Conservation (phyloP, 805 yeast genomes). For the Ogataea methanolica region DNA sequence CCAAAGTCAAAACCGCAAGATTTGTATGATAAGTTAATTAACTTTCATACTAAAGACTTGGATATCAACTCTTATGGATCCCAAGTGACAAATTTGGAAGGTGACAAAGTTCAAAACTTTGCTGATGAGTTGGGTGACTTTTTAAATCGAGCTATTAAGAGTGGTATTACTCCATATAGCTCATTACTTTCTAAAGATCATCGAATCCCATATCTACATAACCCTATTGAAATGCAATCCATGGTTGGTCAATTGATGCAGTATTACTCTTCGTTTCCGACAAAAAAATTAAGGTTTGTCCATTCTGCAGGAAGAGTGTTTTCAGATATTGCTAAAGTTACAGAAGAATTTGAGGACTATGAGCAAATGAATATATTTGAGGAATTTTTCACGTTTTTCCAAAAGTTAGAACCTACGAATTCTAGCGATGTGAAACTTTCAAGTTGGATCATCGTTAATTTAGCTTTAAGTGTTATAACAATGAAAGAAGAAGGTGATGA, state of each 20-base stretch:
- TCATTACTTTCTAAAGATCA: constrained; percentile 2
- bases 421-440: constrained; percentile 1
- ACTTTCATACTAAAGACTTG: too few relatives aligned
- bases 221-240: constrained; percentile 28
- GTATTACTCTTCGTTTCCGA: constrained; percentile 13
- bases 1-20: neutral
- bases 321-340: constrained; percentile 6
- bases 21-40: too few relatives aligned
- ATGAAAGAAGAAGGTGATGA: neutral
- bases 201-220: constrained; percentile 7
- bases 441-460: constrained; percentile 2
- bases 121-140: constrained; percentile 20
- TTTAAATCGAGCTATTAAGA: constrained; percentile 5
- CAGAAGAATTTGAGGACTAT: neutral
- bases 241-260: constrained; percentile 30
- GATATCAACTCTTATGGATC: neutral
- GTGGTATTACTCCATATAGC: constrained; percentile 1
- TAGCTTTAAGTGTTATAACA: constrained; percentile 11
- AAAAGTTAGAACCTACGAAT: constrained; percentile 9
- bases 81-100: constrained; percentile 5
- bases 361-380: constrained; percentile 2
- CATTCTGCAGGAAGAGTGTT: constrained; percentile 8
- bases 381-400: constrained; percentile 2
- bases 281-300: constrained; percentile 12
- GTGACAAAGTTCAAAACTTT: constrained; percentile 20